These are phyloP conservation scores for Hypomyces perniciosus DNA, from an alignment of 2,329 filamentous ascomycete species.

Conservation along the genomic window DNA sequence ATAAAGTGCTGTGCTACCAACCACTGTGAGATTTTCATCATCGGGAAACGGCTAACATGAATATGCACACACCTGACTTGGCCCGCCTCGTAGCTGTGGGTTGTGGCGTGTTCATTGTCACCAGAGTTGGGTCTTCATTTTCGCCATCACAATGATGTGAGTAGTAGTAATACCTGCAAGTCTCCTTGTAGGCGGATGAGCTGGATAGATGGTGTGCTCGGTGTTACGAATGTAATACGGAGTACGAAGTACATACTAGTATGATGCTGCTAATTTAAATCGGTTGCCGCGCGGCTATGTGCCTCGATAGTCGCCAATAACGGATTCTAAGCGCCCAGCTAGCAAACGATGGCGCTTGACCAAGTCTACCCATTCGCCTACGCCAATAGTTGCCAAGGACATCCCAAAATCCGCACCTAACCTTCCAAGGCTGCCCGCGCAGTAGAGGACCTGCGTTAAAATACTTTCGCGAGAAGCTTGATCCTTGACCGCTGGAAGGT, in stretches of 20 bases:
- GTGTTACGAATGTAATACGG: too few species aligned
- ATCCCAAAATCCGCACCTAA: slow-evolving; percentile 90
- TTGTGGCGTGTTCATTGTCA: slow-evolving; percentile 2
- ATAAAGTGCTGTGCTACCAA: slow-evolving; percentile 72
- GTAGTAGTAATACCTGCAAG: background rate
- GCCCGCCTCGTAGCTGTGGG: background rate
- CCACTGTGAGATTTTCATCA: slow-evolving; percentile 6
- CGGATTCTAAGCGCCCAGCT: slow-evolving; percentile 69
- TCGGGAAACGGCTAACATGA: background rate
- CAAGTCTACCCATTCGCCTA: slow-evolving; percentile 77
- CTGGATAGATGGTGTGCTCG: background rate
- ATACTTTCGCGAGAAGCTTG: slow-evolving; percentile 77
- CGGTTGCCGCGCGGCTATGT: background rate
- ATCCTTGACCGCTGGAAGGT: slow-evolving; percentile 77
- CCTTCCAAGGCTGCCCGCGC: slow-evolving; percentile 81
- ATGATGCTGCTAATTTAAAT: too few species aligned
- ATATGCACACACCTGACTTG: slow-evolving; percentile 6
- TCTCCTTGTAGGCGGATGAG: background rate
- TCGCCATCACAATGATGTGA: background rate
- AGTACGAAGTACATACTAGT: background rate
- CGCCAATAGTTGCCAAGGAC: slow-evolving; percentile 59
- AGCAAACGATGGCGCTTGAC: slow-evolving; percentile 83
- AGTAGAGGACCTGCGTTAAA: slow-evolving; percentile 88
- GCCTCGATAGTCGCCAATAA: slow-evolving; percentile 48
- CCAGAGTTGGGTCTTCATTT: background rate